Evolutionary conservation across 2,329 filamentous ascomycete species (phyloP).

Genomic region (Calonectria henricotiae): DNA sequence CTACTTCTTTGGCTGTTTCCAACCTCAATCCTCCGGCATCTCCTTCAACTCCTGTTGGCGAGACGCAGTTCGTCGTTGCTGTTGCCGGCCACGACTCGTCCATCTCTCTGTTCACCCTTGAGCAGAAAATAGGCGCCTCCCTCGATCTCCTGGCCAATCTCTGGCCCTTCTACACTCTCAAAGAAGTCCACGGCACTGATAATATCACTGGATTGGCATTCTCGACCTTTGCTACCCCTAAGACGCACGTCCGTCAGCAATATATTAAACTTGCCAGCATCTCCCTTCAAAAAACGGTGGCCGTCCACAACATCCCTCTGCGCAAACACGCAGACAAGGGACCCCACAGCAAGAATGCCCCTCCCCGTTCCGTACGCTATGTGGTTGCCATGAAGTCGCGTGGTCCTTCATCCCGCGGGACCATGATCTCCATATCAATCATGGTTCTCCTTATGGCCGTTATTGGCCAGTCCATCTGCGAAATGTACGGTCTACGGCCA

Average conservation of each 20-base stretch:
- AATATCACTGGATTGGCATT: conserved; percentile 75
- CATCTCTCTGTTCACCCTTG: conserved; percentile 83
- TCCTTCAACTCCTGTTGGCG: conserved; percentile 68
- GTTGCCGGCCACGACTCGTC: conserved; percentile 86
- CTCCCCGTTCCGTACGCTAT: conserved; percentile 75
- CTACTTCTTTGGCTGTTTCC: conserved; percentile 84
- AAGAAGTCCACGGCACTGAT: conserved; percentile 68
- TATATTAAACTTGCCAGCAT: conserved; percentile 84
- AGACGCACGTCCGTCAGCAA: conserved; percentile 59
- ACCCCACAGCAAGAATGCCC: conserved; percentile 57
- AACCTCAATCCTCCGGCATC: conserved; percentile 74
- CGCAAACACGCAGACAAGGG: conserved; percentile 61
- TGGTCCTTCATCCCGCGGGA: conserved; percentile 66
- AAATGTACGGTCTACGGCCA: conserved; percentile 72
- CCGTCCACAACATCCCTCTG: conserved; percentile 85
- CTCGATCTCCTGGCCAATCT: conserved; percentile 70
- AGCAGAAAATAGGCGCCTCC: conserved; percentile 70
- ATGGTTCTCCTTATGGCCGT: conserved; percentile 75
- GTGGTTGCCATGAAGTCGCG: conserved; percentile 76
- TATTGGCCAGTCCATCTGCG: conserved; percentile 76
- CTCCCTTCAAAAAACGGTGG: conserved; percentile 84
- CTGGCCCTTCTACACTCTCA: conserved; percentile 69
- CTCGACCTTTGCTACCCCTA: conserved; percentile 72
- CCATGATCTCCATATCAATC: conserved; percentile 71
- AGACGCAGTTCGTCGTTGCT: conserved; percentile 85